A percentile compares a stretch with the other conserved stretches of the same genome.
Conservation (phyloP, 108 stramenopile genomes). For the Cafeteria roenbergensis region DNA sequence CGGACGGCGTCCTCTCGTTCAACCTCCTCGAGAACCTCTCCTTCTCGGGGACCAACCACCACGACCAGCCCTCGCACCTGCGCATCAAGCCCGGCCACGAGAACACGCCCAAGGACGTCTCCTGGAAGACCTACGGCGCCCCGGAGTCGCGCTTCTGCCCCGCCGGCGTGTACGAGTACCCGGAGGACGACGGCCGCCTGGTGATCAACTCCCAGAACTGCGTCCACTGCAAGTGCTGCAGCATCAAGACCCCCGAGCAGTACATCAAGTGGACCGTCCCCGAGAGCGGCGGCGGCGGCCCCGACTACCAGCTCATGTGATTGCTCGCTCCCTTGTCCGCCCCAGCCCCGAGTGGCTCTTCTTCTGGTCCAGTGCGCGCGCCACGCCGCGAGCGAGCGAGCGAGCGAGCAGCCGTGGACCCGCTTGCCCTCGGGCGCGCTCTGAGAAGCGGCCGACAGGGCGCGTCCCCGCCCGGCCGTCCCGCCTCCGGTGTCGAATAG, state of each 20-base stretch:
- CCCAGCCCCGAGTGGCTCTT: slow-evolving; percentile 15
- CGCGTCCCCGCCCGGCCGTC: too few relatives aligned
- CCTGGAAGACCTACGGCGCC: slow-evolving; percentile 67
- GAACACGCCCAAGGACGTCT: slow-evolving; percentile 52
- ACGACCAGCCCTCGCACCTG: slow-evolving; percentile 93
- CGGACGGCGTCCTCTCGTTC: slow-evolving; percentile 84
- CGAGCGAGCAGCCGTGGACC: too few relatives aligned
- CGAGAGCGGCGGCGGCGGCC: slow-evolving; percentile 87
- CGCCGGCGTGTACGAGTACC: slow-evolving; percentile 81
- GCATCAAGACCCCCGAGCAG: slow-evolving; percentile 93
- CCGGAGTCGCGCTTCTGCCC: slow-evolving; percentile 97
- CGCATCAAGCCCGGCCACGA: slow-evolving; percentile 61
- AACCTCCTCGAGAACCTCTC: slow-evolving; percentile 85
- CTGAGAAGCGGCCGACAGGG: too few relatives aligned
- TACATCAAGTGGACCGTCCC: slow-evolving; percentile 98
- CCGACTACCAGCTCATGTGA: slow-evolving; percentile 88
- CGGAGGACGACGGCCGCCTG: slow-evolving; percentile 51
- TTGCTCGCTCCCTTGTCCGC: too few relatives aligned
- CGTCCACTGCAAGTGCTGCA: slow-evolving; percentile 97
- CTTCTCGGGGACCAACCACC: slow-evolving; percentile 83
- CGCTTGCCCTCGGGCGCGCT: too few relatives aligned
- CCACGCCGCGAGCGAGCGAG: too few relatives aligned
- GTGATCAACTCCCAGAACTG: slow-evolving; percentile 97
- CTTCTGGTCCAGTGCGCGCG: too few relatives aligned
- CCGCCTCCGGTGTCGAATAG: too few relatives aligned